Percentiles rank a stretch among this genome's conserved stretches.
Evolutionary conservation across 2,329 filamentous ascomycete species (phyloP).

Genomic region (Exophiala bonariae): DNA sequence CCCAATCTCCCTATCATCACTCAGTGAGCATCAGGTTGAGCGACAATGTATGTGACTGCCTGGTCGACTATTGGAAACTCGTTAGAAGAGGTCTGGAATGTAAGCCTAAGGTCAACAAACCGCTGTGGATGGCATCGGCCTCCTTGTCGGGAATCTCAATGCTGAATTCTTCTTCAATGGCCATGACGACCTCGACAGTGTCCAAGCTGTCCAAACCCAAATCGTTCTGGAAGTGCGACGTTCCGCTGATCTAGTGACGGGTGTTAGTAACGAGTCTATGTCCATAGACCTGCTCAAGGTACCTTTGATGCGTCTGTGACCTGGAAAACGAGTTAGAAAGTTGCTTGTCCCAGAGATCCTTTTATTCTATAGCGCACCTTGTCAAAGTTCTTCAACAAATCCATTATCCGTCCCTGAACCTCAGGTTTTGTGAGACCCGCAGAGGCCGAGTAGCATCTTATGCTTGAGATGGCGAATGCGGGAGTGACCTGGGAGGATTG

Average conservation of each 20-base stretch:
- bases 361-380: constrained; percentile 63
- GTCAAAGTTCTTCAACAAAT: constrained; percentile 93
- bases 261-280: constrained; percentile 27
- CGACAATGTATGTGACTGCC: constrained; percentile 90
- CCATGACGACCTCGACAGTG: constrained; percentile 99
- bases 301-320: constrained; percentile 58
- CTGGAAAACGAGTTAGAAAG: constrained; percentile 30
- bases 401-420: constrained; percentile 88
- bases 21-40: constrained; percentile 72
- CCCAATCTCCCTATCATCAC: constrained; percentile 1
- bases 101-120: constrained; percentile 56
- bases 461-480: constrained; percentile 64
- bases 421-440: constrained; percentile 77
- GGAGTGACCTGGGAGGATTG: constrained; percentile 62
- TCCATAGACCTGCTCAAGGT: constrained; percentile 23
- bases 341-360: constrained; percentile 1
- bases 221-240: constrained; percentile 93
- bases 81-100: constrained; percentile 26
- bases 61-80: constrained; percentile 69
- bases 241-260: constrained; percentile 68
- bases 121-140: constrained; percentile 88
- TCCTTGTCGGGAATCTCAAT: constrained; percentile 99
- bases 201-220: constrained; percentile 96
- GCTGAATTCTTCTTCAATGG: constrained; percentile 95
- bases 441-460: constrained; percentile 84